phyloP scores from a whole-genome alignment of 2,329 filamentous ascomycete species.

The Sclerotinia borealis region DNA sequence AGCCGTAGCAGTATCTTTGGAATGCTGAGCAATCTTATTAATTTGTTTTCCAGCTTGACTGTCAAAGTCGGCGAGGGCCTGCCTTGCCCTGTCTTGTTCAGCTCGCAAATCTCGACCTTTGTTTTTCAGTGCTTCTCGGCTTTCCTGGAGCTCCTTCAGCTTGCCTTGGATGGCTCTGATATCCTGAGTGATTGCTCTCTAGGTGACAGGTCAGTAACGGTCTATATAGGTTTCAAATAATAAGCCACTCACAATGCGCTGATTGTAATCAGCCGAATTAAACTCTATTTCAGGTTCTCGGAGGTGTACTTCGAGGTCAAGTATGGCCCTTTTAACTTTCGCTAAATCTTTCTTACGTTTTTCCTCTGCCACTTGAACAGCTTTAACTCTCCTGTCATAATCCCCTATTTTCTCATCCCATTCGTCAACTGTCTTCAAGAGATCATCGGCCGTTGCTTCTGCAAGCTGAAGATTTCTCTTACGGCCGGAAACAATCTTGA shows the following conservation, averaged over 20 bases:
- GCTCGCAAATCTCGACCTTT: conserved; percentile 37
- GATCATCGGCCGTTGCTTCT: conserved; percentile 44
- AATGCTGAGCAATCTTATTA: conserved; percentile 54
- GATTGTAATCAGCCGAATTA: conserved; percentile 64
- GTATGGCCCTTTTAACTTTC: conserved; percentile 51
- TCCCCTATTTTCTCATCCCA: conserved; percentile 34
- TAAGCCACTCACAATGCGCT: conserved; percentile 55
- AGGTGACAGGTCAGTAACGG: neutral
- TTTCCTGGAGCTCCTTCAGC: conserved; percentile 20
- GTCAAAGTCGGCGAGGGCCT: conserved; percentile 54
- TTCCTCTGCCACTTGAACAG: conserved; percentile 45
- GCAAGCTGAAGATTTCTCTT: conserved; percentile 47
- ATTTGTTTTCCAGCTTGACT: conserved; percentile 72
- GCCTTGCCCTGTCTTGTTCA: conserved; percentile 37
- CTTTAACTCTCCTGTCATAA: conserved; percentile 42
- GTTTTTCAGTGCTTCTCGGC: conserved; percentile 26
- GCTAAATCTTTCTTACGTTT: conserved; percentile 45
- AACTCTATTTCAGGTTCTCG: conserved; percentile 61
- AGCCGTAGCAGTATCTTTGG: conserved; percentile 58
- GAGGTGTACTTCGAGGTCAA: conserved; percentile 54
- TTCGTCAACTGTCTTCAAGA: conserved; percentile 36
- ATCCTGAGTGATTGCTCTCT: conserved; percentile 55
- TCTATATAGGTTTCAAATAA: neutral
- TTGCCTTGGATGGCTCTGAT: conserved; percentile 45
- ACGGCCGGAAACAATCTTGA: conserved; percentile 49